Evolutionary conservation across 1,284 basidiomycete species (phyloP).

Genomic region (Heterobasidion annosum): DNA sequence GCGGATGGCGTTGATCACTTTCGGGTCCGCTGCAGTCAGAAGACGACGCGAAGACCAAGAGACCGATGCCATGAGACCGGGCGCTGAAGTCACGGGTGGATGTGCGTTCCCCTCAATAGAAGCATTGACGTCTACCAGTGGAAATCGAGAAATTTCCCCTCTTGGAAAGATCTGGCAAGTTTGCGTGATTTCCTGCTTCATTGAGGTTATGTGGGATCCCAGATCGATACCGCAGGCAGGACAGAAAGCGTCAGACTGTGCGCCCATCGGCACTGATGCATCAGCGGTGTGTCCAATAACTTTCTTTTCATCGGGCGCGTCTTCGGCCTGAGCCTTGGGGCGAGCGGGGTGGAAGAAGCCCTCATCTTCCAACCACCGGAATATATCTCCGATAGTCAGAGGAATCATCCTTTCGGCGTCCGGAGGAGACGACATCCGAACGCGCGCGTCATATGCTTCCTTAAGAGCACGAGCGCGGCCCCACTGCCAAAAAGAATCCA

Average conservation of each 20-base stretch:
- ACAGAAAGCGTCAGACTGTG: constrained; percentile 15
- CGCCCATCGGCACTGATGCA: not conserved
- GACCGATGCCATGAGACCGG: not conserved
- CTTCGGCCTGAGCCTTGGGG: not conserved
- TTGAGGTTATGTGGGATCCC: not conserved
- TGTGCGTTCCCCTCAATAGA: not conserved
- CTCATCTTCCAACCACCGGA: constrained; percentile 46
- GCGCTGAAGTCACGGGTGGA: not conserved
- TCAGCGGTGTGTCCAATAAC: not conserved
- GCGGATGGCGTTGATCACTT: constrained; percentile 4
- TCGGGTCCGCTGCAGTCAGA: constrained; percentile 5
- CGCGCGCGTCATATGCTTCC: constrained; percentile 32
- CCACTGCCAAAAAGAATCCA: constrained; percentile 36
- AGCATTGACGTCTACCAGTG: not conserved
- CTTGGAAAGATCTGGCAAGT: not conserved
- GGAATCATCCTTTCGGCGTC: constrained; percentile 17
- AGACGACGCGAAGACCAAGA: constrained; percentile 6
- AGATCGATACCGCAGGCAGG: constrained; percentile 18
- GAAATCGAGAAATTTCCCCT: not conserved
- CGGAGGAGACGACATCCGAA: constrained; percentile 15
- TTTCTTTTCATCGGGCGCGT: not conserved
- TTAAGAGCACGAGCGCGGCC: constrained; percentile 45
- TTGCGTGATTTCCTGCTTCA: constrained; percentile 1
- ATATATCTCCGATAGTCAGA: constrained; percentile 47
- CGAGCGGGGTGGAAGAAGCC: constrained; percentile 27